Evolutionary conservation across 805 yeast genomes (phyloP).

Genomic region (Zygoascus bituminiphila): DNA sequence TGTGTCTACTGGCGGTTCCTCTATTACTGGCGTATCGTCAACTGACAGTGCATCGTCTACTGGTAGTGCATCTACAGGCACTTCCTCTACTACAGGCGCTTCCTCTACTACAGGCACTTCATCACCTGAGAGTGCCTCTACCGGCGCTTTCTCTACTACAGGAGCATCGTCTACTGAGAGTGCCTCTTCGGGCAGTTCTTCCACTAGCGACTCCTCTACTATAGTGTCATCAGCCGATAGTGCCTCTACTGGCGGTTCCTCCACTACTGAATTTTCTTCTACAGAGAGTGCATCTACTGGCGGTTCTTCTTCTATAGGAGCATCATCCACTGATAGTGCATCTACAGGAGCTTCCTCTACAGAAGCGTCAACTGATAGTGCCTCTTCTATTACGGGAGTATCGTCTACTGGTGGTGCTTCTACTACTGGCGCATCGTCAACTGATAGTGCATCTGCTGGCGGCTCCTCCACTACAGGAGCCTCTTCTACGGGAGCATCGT

Average conservation of each 20-base stretch:
- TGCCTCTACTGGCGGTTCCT: too few relatives aligned
- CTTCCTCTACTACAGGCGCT: too few relatives aligned
- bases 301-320: neutral
- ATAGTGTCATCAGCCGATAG: too few relatives aligned
- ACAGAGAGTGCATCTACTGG: too few relatives aligned
- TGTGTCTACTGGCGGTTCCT: too few relatives aligned
- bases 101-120: too few relatives aligned
- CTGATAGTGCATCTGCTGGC: neutral
- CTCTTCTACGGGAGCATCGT: neutral
- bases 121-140: too few relatives aligned
- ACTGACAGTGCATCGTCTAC: too few relatives aligned
- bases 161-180: too few relatives aligned
- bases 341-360: neutral
- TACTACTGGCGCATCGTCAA: neutral
- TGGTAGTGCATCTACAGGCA: too few relatives aligned
- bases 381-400: neutral
- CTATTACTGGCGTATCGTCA: neutral
- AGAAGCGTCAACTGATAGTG: neutral
- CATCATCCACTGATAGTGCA: neutral
- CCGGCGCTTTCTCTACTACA: neutral
- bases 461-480: neutral
- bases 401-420: constrained; percentile 1
- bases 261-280: too few relatives aligned
- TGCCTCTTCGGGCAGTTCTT: neutral
- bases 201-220: too few relatives aligned